A percentile compares a stretch with the other conserved stretches of the same genome.
Conservation (phyloP, 2,329 filamentous ascomycete species). For the Ceratocystis cacaofunesta region DNA sequence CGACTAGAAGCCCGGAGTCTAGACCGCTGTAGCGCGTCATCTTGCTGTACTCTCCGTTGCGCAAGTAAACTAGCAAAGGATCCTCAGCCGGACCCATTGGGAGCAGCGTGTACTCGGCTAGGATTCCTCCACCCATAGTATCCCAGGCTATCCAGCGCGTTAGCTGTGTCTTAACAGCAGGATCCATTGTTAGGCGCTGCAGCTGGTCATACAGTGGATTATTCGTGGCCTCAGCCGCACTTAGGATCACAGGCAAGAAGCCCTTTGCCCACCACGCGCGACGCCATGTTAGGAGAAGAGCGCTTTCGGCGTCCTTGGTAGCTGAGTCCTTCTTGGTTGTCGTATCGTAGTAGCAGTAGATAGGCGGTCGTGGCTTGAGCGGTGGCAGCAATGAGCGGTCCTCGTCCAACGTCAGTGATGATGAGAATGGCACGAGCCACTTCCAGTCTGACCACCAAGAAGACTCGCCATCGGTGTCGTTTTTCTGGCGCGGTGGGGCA, state of each 20-base stretch:
- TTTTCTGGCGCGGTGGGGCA: constrained; percentile 56
- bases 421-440: constrained; percentile 78
- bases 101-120: constrained; percentile 64
- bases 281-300: constrained; percentile 72
- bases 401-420: constrained; percentile 63
- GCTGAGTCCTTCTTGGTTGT: constrained; percentile 46
- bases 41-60: constrained; percentile 58
- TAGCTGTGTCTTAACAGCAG: constrained; percentile 51
- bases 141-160: constrained; percentile 88
- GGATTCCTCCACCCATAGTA: constrained; percentile 69
- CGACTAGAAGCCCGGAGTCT: constrained; percentile 57
- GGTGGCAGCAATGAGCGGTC: constrained; percentile 72
- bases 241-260: constrained; percentile 71
- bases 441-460: constrained; percentile 82
- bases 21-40: constrained; percentile 62
- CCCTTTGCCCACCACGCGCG: constrained; percentile 92
- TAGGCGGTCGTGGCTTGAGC: constrained; percentile 49
- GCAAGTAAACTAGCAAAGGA: constrained; percentile 53
- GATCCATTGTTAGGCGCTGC: constrained; percentile 46
- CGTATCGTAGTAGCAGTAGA: constrained; percentile 86
- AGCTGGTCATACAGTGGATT: constrained; percentile 66
- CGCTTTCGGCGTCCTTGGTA: constrained; percentile 57
- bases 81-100: constrained; percentile 73
- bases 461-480: constrained; percentile 63
- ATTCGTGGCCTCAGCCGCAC: constrained; percentile 63